Evolutionary conservation across 371 early-diverging fungal genomes (phyloP).

Genomic region (Lichtheimia ornata): DNA sequence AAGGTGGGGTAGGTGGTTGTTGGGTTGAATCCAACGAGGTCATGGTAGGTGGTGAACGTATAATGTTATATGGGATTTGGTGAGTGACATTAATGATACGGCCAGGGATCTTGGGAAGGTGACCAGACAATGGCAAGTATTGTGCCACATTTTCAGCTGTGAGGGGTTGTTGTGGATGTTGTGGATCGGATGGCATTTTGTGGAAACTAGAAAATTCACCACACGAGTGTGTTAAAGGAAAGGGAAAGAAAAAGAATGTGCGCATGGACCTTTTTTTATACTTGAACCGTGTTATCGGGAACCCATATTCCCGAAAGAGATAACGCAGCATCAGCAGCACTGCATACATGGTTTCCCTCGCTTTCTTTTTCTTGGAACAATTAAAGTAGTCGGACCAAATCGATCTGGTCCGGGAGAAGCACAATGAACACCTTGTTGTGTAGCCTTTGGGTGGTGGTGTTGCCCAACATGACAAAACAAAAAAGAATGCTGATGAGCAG

Average conservation of each 20-base stretch:
- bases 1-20: conserved; percentile 11
- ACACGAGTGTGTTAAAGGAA: neutral
- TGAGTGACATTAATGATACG: conserved; percentile 67
- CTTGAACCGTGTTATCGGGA: too few species aligned
- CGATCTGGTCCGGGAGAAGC: neutral
- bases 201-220: too few species aligned
- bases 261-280: too few species aligned
- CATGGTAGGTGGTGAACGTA: conserved; percentile 21
- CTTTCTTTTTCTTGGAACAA: too few species aligned
- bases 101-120: conserved; percentile 36
- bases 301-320: too few species aligned
- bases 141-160: conserved; percentile 51
- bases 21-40: conserved; percentile 8
- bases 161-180: conserved; percentile 13
- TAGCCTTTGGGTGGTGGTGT: too few species aligned
- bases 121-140: conserved; percentile 41
- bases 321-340: too few species aligned
- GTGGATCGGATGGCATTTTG: neutral
- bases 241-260: neutral
- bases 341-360: too few species aligned
- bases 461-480: too few species aligned
- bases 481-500: too few species aligned
- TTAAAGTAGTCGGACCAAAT: conserved; percentile 1
- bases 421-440: too few species aligned
- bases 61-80: conserved; percentile 60